phyloP scores from a whole-genome alignment of 2,329 filamentous ascomycete species.

The Chaetomium sp. region DNA sequence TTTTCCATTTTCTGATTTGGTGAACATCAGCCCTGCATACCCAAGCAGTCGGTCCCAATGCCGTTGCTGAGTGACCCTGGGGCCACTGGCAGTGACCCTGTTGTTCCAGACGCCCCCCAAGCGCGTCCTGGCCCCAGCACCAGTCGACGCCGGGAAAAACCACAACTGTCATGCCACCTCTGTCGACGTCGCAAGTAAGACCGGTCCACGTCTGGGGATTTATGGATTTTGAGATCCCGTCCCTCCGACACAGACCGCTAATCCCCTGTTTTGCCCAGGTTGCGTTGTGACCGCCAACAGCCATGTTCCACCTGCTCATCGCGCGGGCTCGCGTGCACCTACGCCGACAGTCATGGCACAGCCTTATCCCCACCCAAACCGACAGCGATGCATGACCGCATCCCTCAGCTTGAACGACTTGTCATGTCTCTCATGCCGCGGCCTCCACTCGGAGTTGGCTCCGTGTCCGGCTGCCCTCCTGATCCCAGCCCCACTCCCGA shows the following conservation, averaged over 20 bases:
- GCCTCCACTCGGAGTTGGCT: not conserved
- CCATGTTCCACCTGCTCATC: slow-evolving; percentile 19
- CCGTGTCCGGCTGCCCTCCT: not conserved
- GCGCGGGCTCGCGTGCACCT: slow-evolving; percentile 22
- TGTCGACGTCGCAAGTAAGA: slow-evolving; percentile 40
- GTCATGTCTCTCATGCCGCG: slow-evolving; percentile 19
- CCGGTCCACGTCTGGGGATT: not conserved
- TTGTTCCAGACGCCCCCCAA: not conserved
- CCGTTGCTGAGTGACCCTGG: not conserved
- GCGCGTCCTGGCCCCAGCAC: not conserved
- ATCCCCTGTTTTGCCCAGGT: not conserved
- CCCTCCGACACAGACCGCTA: not conserved
- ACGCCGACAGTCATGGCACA: not conserved
- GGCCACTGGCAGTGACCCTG: not conserved
- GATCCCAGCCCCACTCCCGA: not conserved
- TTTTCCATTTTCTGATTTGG: too few relatives aligned
- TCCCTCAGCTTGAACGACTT: slow-evolving; percentile 25
- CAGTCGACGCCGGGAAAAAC: slow-evolving; percentile 38
- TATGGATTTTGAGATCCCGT: not conserved
- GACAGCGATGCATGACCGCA: slow-evolving; percentile 23
- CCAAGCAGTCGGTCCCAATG: not conserved
- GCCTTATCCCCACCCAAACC: not conserved
- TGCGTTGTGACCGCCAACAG: slow-evolving; percentile 24
- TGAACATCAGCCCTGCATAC: not conserved
- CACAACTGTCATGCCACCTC: slow-evolving; percentile 38